Conservation (phyloP, 805 yeast species). For the Starmerella khaoyaiensis region DNA sequence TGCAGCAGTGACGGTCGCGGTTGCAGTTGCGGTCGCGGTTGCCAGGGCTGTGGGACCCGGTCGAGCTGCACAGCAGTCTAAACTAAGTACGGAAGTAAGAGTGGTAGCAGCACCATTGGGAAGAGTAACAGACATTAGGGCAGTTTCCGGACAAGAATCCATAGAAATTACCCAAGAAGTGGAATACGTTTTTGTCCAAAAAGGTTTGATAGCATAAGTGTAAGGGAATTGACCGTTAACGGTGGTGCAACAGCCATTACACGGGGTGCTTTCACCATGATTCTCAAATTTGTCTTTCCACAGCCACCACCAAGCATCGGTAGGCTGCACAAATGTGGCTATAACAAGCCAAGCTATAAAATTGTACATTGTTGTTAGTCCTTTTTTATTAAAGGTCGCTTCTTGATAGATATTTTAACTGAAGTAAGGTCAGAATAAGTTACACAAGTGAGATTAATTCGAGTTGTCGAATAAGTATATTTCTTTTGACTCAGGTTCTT, state of each 20-base stretch:
- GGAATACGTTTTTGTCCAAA: conserved; percentile 9
- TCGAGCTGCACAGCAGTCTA: conserved; percentile 15
- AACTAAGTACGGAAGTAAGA: conserved; percentile 20
- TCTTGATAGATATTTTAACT: no score
- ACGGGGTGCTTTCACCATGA: conserved; percentile 14
- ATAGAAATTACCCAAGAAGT: conserved; percentile 14
- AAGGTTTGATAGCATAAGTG: conserved; percentile 10
- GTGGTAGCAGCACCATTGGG: conserved; percentile 43
- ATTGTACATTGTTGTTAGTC: conserved; percentile 5
- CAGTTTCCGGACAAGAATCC: conserved; percentile 18
- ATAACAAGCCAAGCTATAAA: conserved; percentile 13
- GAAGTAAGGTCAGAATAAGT: no score
- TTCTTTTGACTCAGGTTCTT: no score
- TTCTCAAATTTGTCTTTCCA: conserved; percentile 15
- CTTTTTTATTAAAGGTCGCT: background rate
- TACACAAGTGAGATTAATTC: no score
- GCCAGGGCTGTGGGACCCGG: no score
- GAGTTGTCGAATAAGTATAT: no score
- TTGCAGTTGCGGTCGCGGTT: conserved; percentile 1
- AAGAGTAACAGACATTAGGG: conserved; percentile 27
- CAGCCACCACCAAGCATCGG: conserved; percentile 24
- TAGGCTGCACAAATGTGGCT: conserved; percentile 12
- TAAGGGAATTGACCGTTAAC: conserved; percentile 22
- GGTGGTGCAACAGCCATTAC: conserved; percentile 26
- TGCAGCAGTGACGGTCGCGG: conserved; percentile 7